Evolutionary conservation across 2,329 filamentous ascomycete genomes (phyloP).

Genomic region (Ophiostoma ulmi): DNA sequence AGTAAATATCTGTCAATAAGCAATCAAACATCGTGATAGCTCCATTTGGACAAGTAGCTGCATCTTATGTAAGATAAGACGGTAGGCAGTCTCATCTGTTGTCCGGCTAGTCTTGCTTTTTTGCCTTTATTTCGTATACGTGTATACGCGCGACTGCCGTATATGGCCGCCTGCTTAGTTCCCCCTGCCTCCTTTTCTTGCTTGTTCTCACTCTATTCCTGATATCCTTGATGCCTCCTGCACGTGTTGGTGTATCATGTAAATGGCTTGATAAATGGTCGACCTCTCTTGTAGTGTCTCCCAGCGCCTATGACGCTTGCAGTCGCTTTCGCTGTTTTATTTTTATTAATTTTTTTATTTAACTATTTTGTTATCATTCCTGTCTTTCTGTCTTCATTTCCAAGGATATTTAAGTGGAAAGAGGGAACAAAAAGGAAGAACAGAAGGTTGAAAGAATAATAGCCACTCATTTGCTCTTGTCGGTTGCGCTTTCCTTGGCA

Average conservation of each 20-base stretch:
- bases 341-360: not conserved
- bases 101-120: no score
- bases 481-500: conserved; percentile 10
- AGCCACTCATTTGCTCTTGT: not conserved
- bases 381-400: not conserved
- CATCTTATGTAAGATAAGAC: conserved; percentile 7
- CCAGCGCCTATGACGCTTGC: not conserved
- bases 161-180: not conserved
- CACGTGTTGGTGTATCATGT: conserved; percentile 7
- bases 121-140: not conserved
- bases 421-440: not conserved
- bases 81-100: no score
- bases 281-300: not conserved
- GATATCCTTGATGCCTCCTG: not conserved
- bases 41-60: not conserved
- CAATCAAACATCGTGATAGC: not conserved
- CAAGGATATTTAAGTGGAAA: not conserved
- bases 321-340: not conserved
- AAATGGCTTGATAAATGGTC: not conserved
- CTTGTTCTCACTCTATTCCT: not conserved
- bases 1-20: not conserved
- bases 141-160: not conserved
- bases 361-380: not conserved
- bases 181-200: not conserved
- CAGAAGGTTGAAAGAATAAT: not conserved